Evolutionary conservation across 2,329 filamentous ascomycete species (phyloP), one percentile per base, ranked within the genome.

Genomic region (Phialemonium atrogriseum): DNA sequence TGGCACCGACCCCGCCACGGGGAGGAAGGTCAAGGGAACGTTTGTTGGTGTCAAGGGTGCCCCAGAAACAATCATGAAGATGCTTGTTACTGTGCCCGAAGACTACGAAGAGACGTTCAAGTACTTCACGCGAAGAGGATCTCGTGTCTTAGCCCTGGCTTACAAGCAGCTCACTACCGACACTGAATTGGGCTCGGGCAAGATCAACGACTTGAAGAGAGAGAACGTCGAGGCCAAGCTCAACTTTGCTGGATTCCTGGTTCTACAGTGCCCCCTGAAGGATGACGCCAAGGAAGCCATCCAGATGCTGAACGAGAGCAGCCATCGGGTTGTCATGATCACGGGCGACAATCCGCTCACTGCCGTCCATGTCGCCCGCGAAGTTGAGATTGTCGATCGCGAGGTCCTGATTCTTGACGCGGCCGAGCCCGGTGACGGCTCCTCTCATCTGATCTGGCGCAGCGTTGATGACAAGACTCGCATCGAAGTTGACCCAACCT

Each of bases 81-180:
- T 95, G 84, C 70, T 98, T 39, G 71, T 85, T 21, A 71, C 80
- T 20, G 74, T 86, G 8, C 91, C 91, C 7, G 69, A 77, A 2
- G 77, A 94, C 52, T 98, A 98, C 50, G 91, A 98, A 55, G 91
- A 96, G 61, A 98, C 91, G 0, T 98, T 79, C 73, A 98, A 96
- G 60, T 86, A 94, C 62, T 98, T 96, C 51, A 96, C 89, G 33
- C 78, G 91, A 41, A 94, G 93, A 47, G 91, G 91, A 46, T 93
- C 87, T 25, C 84, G 91, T 65, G 91, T 98, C 10, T 72, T 98
- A 22, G 86, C 89, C 28, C 73, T 98, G 24, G 91, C 84, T 22
- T 96, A 93, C 67, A 95, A 95, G 66, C 87, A 88, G 52, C 70
- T 98, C 10, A 81, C 86, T 3, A 66, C 71, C 4, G 86, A 93